A percentile compares a stretch with the other conserved stretches of the same genome.
Evolutionary conservation across 306 rosid species (phyloP).

Genomic region (Castanea sativa): DNA sequence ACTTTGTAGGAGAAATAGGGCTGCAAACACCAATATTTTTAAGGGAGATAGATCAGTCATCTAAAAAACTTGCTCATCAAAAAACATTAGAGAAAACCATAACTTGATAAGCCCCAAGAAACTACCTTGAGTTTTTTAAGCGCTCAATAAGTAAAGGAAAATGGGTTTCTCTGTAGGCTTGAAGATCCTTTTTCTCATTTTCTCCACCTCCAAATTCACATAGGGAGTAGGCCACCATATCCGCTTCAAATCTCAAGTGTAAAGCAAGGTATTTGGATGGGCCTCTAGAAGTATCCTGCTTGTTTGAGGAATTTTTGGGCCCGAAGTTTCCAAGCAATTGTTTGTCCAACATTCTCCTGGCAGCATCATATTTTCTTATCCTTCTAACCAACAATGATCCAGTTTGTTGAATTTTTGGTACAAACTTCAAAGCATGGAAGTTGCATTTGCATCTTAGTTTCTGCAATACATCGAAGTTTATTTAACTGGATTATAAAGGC

Average conservation of each 20-base stretch:
- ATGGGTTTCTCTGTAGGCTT: slow-evolving; percentile 78
- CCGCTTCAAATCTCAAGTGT: slow-evolving; percentile 91
- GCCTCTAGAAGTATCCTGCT: slow-evolving; percentile 32
- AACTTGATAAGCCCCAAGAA: background rate
- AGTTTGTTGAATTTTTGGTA: slow-evolving; percentile 67
- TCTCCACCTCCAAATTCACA: slow-evolving; percentile 94
- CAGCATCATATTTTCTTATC: slow-evolving; percentile 55
- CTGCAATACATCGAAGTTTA: slow-evolving; percentile 40
- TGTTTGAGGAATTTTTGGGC: slow-evolving; percentile 21
- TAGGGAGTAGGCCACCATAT: slow-evolving; percentile 90
- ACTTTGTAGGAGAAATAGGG: slow-evolving; percentile 45
- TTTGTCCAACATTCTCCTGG: slow-evolving; percentile 56
- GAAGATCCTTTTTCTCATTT: slow-evolving; percentile 71
- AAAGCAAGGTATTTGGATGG: slow-evolving; percentile 75
- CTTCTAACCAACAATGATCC: slow-evolving; percentile 72
- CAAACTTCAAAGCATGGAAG: slow-evolving; percentile 82
- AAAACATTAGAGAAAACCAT: slow-evolving; percentile 4
- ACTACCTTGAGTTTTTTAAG: slow-evolving; percentile 67
- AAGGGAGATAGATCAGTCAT: slow-evolving; percentile 12
- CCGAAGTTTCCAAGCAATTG: slow-evolving; percentile 77
- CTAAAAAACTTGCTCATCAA: background rate
- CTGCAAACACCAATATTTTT: slow-evolving; percentile 26
- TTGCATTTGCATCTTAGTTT: slow-evolving; percentile 95
- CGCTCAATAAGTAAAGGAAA: slow-evolving; percentile 87
- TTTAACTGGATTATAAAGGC: background rate